Evolutionary conservation across 2,329 filamentous ascomycete genomes (phyloP), one percentile per base, ranked within the genome.

Genomic region (Lasiodiplodia gonubiensis): DNA sequence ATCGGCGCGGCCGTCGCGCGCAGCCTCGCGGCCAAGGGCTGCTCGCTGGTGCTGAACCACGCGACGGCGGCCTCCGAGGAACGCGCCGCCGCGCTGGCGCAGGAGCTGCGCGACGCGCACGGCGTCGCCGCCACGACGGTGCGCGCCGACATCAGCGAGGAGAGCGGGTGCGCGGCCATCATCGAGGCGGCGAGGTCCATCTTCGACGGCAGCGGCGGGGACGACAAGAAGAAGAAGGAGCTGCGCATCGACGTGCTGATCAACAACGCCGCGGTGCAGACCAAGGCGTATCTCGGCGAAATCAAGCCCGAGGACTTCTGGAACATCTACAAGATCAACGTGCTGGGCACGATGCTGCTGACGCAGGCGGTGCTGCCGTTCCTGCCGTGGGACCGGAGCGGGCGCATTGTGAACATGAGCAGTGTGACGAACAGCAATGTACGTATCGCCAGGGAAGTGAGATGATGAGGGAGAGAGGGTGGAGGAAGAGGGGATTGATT

Each of bases 1-100:
- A 69, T 69, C 52, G 67, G 67, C 37, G 67, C 67, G 10, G 39
- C 39, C 30, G 66, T 69, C 12, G 67, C 65, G 53, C 61, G 37
- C 30, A 67, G 64, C 59, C 67, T 69, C 25, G 64, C 67, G 14
- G 37, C 64, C 46, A 67, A 67, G 27, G 67, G 67, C 37, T 60
- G 53, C 48, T 37, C 23, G 46, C 48, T 69, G 18, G 27, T 69
- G 30, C 54, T 69, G 23, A 69, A 69, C 52, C 33, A 69, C 64
- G 8, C 55, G 21, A 46, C 67, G 7, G 27, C 35, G n/a, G 11
- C 27, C 2, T 67, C 64, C 23, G 48, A 21, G n/a, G 10, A 6
- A 0, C 23, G 14, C 7, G 48, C 67, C 3, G 55, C 64, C 14
- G 39, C 11, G 7, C 67, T 69, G 21, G 67, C 67, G 8, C 4